Evolutionary conservation across 164 flowering plant species (phyloP), one percentile per base, ranked within the genome.

Genomic region (Paratinospora sagittata): DNA sequence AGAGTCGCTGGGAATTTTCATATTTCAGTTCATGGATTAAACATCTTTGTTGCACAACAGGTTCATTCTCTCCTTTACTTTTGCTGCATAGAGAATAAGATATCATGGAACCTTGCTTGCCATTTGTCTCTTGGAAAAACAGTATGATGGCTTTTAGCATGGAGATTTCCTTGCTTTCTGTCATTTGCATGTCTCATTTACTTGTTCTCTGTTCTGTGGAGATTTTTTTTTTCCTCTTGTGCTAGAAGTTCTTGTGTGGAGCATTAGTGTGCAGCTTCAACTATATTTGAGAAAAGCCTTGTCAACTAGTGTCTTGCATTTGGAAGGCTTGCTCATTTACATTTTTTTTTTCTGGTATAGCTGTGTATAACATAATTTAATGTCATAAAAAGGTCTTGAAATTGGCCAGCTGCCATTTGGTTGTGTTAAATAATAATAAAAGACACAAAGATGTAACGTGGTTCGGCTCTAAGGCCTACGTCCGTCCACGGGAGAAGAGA

Each of bases 1-100:
- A 86, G 99, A 65, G 99, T 96, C 80, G 99, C 99, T 77, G 99
- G 99, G 67, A 96, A 96, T 81, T 96, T 96, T 76, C 99, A 96
- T 76, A 84, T 96, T 68, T 96, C 99, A 67, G 95, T 96, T 74
- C 99, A 96, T 77, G 98, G 98, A 7, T 81, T 96, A 70, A 96
- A 90, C 74, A 86, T 93, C 27, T 91, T 90, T 82, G 98, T 93
- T 65, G 99, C 99, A 62, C 97, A 93, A 77, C 90, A 86, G 98
- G 99, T 96, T 30, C 77, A 83, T 74, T 26, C 19, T 67, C 43
- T 13, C 41, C 14, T 19, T 52, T 52, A 52, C 58, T 3, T 39
- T 37, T 12, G 47, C 63, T 64, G 33, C 68, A 55, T 49, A 17
- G 16, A 23, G 45, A 43, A 62, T 24, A 43, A 14, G 21, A 64